Base-by-base conservation (phyloP, 306 rosid species). In the Mimosa pudica region DNA sequence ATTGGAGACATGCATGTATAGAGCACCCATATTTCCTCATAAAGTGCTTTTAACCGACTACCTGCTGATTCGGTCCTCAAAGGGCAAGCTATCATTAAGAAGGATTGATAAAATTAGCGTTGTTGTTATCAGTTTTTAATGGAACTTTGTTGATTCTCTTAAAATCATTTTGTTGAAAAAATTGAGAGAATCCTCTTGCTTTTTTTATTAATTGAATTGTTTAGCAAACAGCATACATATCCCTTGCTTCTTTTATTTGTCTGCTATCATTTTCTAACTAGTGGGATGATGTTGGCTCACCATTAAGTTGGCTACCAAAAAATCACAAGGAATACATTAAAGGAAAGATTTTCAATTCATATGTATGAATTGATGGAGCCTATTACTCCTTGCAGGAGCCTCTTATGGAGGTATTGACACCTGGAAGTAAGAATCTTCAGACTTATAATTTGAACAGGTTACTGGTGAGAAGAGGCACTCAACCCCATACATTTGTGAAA, bases 401-500 rank as follows among this genome's bases (percentile, higher is more conserved):
- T 57, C 97, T 95, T 54, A 91, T 91, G 97, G 98, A 95, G 86
- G 98, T 92, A 71, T 84, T 92, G 79, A 89, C 98, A 44, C 98
- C 98, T 57, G 97, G 95, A 83, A 90, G 95, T 82, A 95, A 91
- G 89, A 91, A 88, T 87, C 95, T 95, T 84, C 98, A 91, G 84
- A 91, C 85, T 77, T 95, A 89, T 82, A 86, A 88, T 97, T 86
- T 89, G 83, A 95, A 90, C 84, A 89, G 98, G 90, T 86, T 92
- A 57, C 52, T 88, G 76, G 97, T 92, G 98, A 95, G 83, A 95
- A 95, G 86, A 83, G 91, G 24, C 86, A 78, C 45, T 69, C 76
- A 66, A 75, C 85, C 82, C 94, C 98, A 10, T 68, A 73, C 63
- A 82, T 95, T 64, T 89, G 96, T 44, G 77, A 86, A 61, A 92